Evolutionary conservation across 805 yeast species (phyloP), one percentile per base, ranked within the genome.

Genomic region (Cyberlindnera amylophila): DNA sequence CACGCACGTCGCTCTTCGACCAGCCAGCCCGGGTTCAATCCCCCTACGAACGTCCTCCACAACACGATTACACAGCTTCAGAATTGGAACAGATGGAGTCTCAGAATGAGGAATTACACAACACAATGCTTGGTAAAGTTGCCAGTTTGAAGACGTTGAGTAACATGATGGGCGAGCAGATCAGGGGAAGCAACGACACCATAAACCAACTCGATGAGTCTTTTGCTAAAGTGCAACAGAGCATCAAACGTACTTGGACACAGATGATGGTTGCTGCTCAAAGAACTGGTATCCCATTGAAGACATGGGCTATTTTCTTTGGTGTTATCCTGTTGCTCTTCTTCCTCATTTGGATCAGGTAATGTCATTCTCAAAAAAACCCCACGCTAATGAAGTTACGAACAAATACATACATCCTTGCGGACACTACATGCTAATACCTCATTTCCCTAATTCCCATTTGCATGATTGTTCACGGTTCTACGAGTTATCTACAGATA

Each of bases 181-280:
- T 82, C 32, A 70, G 74, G 29, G 72, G 72, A 24, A 72, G 80
- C 24, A 71, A 70, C 49, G 62, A 70, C 39, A 62, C 76, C n/a
- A 54, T 77, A 33, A 63, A 61, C 28, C 60, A 63, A 17, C 53
- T 77, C 47, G 66, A 67, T 6, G 57, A 71, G 29, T 65, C 70
- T 14, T 77, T 77, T 54, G 79, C 72, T 29, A 59, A 61, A 36
- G 69, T 81, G 1, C 61, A 75, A 15, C 54, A 61, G 2, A 65
- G 67, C 42, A 69, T 83, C 39, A 75, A 74, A 47, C 67, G 65
- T 36, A 81, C 83, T 3, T 72, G 73, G 62, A 66, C 65, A 37
- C 68, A 74, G 32, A 77, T 82, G 86, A 62, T 77, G 62, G 62
- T 69, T 3, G 79, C 83, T 78, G 86, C 86, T 4, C 74, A 76